Conservation (phyloP, 768 basidiomycete genomes). For the Holtermanniella nyarrowii region DNA sequence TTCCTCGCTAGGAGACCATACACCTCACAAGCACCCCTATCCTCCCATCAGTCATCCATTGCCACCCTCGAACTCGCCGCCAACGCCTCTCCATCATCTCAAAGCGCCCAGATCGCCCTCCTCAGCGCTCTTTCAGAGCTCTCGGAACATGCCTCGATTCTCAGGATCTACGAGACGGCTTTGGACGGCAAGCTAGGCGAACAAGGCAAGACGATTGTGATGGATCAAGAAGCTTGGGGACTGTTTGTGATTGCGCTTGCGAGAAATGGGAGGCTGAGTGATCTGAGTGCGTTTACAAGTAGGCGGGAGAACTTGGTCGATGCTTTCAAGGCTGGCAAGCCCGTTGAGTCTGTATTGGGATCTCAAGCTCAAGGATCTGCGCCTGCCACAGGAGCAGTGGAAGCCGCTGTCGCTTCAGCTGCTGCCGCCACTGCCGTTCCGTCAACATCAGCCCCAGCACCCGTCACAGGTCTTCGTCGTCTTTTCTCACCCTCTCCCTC, state of each 20-base stretch:
- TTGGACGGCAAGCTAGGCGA: slow-evolving; percentile 5
- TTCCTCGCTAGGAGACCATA: too few relatives aligned
- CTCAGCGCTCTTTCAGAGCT: slow-evolving; percentile 20
- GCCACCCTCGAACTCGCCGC: slow-evolving; percentile 33
- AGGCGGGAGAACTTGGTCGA: slow-evolving; percentile 49
- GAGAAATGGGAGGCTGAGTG: slow-evolving; percentile 39
- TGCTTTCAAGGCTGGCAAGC: not conserved
- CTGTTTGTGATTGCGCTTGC: slow-evolving; percentile 15
- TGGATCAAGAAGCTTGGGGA: slow-evolving; percentile 14
- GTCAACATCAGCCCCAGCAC: not conserved
- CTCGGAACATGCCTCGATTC: slow-evolving; percentile 18
- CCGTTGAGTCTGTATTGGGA: not conserved
- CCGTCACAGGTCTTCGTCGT: not conserved
- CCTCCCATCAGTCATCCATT: slow-evolving; percentile 8
- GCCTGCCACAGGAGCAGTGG: not conserved
- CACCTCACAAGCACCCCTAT: too few relatives aligned
- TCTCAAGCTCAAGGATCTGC: not conserved
- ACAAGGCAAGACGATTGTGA: slow-evolving; percentile 13
- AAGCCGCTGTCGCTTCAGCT: slow-evolving; percentile 3
- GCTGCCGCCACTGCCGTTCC: not conserved
- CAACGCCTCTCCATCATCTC: slow-evolving; percentile 13
- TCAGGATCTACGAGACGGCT: slow-evolving; percentile 27
- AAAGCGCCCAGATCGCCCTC: slow-evolving; percentile 22
- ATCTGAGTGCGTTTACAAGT: slow-evolving; percentile 50
- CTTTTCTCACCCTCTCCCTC: not conserved